Evolutionary conservation across 163 green algal species (phyloP), one percentile per base, ranked within the genome.

Genomic region (Scenedesmus sp.): DNA sequence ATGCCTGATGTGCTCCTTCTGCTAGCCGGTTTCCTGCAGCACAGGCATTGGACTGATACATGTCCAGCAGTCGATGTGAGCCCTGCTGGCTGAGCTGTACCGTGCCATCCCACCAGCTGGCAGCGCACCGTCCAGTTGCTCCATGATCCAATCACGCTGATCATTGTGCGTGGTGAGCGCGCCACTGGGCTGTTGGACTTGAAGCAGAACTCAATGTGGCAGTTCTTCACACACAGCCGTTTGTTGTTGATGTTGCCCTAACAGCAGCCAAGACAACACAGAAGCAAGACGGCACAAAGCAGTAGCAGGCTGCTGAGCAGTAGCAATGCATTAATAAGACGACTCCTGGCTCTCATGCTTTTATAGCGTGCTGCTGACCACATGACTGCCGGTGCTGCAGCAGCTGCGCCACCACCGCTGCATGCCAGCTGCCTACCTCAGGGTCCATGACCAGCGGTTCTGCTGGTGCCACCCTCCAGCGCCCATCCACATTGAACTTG

Each of bases 191-290:
- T 68, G 40, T 44, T 35, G 18, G 65, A 30, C 85, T 89, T 89
- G 65, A 83, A 49, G 22, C 22, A 53, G 44, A 89, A 89, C 85
- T 89, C 85, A 51, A 89, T 72, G 85, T 89, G 85, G 68, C 85
- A 89, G 68, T 89, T 89, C 61, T 89, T 42, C 5, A 83, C 68
- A 40, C 65, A 89, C 68, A 89, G 59, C 15, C 85, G 85, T 30
- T 65, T 89, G 85, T 89, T 89, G 85, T 89, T 89, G 85, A 89
- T 89, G 53, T 89, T 89, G 85, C 85, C 85, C 85, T 89, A 22
- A 13, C 20, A 40, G 78, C 78, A 56, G 40, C 78, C 1, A 30
- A 44, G 0, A 33, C 59, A 72, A 0, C 0, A 72, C 22, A 2
- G 12, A 26, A 40, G 65, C 65, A 76, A 18, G 2, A 10, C 26